These are phyloP conservation scores for Cryptococcus sp. DNA, from an alignment of 1,284 basidiomycete genomes.

Conservation along the genomic window DNA sequence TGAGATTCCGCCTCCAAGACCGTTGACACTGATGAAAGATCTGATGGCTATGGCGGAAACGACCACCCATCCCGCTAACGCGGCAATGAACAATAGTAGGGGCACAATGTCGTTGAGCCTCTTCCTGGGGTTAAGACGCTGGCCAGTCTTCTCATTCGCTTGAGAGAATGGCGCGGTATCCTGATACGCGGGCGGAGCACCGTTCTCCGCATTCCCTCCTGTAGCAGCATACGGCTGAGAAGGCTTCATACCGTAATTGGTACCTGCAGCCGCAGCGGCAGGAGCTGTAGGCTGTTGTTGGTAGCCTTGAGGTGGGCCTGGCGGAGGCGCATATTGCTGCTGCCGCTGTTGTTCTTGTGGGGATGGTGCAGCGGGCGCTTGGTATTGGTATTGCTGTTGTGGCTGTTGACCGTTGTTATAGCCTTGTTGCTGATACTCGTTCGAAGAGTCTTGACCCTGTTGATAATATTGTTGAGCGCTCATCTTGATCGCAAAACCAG, in stretches of 20 bases:
- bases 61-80: slow-evolving; percentile 68
- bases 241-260: slow-evolving; percentile 35
- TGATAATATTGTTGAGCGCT: slow-evolving; percentile 36
- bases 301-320: slow-evolving; percentile 12
- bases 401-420: slow-evolving; percentile 9
- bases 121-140: slow-evolving; percentile 68
- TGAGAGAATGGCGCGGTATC: slow-evolving; percentile 58
- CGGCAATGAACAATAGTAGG: slow-evolving; percentile 67
- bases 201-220: slow-evolving; percentile 1
- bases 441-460: slow-evolving; percentile 5
- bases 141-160: slow-evolving; percentile 58
- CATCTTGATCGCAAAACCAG: slow-evolving; percentile 25
- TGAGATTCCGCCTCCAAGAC: slow-evolving; percentile 55
- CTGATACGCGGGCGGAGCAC: slow-evolving; percentile 24
- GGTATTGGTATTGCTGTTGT: slow-evolving; percentile 18
- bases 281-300: slow-evolving; percentile 3
- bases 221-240: slow-evolving; percentile 47
- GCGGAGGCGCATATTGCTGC: slow-evolving; percentile 15
- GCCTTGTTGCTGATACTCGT: slow-evolving; percentile 9
- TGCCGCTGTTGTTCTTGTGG: slow-evolving; percentile 18
- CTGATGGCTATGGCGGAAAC: slow-evolving; percentile 67
- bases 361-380: slow-evolving; percentile 7
- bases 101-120: slow-evolving; percentile 71
- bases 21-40: slow-evolving; percentile 65
- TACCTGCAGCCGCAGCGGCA: background rate